Evolutionary conservation across 177 flowering plant genomes (phyloP).

Genomic region (Vitis hybrid): DNA sequence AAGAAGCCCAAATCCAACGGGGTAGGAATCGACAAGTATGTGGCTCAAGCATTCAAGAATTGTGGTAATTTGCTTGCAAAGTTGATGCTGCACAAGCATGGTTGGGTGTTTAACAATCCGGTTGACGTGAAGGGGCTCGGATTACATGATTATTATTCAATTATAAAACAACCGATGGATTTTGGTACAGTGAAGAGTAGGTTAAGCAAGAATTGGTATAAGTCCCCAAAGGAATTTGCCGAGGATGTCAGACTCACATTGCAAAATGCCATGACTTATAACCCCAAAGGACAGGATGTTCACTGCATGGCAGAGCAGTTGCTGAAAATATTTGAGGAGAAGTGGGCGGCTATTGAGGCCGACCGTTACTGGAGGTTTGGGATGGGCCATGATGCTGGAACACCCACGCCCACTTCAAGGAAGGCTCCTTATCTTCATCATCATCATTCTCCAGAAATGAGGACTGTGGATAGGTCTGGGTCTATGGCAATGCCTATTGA

Average conservation of each 20-base stretch:
- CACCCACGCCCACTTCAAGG: constrained; percentile 37
- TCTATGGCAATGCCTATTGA: constrained; percentile 37
- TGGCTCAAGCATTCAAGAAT: constrained; percentile 41
- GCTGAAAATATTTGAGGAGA: constrained; percentile 57
- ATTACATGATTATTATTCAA: constrained; percentile 68
- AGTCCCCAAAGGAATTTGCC: constrained; percentile 77
- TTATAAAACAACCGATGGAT: constrained; percentile 91
- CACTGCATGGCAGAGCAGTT: constrained; percentile 64
- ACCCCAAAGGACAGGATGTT: constrained; percentile 72
- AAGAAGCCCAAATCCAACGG: constrained; percentile 56
- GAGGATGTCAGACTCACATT: constrained; percentile 94
- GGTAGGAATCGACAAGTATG: constrained; percentile 30
- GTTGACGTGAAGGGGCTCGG: constrained; percentile 73
- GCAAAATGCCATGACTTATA: constrained; percentile 85
- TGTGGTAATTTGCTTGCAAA: constrained; percentile 50
- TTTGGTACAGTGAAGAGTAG: constrained; percentile 80
- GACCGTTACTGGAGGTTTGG: constrained; percentile 31
- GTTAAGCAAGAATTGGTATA: constrained; percentile 65
- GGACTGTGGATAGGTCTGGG: constrained; percentile 44
- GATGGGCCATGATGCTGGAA: constrained; percentile 23
- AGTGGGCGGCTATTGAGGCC: constrained; percentile 50
- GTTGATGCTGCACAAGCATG: constrained; percentile 78
- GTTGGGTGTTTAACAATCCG: constrained; percentile 86
- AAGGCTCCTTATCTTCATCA: constrained; percentile 20
- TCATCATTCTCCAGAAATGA: constrained; percentile 19